Conservation (phyloP, 2,329 filamentous ascomycete genomes). For the Sarocladium strictum region DNA sequence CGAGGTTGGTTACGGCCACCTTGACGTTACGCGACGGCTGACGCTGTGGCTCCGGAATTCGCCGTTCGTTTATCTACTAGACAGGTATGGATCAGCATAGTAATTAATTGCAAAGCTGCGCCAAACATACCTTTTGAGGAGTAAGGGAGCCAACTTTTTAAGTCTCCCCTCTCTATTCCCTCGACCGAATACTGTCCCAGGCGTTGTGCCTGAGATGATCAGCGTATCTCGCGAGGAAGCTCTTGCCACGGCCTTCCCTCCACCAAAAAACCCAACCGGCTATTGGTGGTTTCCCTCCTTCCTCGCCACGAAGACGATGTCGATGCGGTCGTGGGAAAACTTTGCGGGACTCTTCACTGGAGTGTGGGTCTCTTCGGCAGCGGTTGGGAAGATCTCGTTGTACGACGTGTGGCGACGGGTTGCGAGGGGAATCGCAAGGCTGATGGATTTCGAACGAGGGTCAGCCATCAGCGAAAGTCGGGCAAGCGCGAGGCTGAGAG, state of each 20-base stretch:
- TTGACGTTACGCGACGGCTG: not conserved
- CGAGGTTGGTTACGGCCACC: too few species aligned
- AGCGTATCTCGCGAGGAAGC: not conserved
- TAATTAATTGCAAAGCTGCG: not conserved
- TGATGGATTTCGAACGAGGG: slow-evolving; percentile 4
- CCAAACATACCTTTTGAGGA: too few species aligned
- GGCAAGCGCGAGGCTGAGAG: slow-evolving; percentile 14
- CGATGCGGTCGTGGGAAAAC: too few species aligned
- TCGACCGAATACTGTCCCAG: too few species aligned
- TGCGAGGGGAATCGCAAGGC: not conserved
- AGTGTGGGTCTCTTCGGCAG: too few species aligned
- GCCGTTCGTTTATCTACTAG: not conserved
- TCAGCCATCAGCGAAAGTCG: not conserved
- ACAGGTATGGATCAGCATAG: not conserved
- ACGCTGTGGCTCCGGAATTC: not conserved
- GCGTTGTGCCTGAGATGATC: not conserved
- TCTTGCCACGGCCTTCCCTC: not conserved
- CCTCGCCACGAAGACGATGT: too few species aligned
- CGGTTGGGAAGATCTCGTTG: too few species aligned
- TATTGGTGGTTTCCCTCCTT: not conserved
- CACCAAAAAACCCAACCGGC: not conserved
- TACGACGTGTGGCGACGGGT: too few species aligned
- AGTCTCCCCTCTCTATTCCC: too few species aligned
- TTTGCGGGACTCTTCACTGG: too few species aligned
- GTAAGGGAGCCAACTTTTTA: too few species aligned